A percentile compares a stretch with the other conserved stretches of the same genome.
These are phyloP conservation scores for Aspergillus homomorphus DNA, from an alignment of 495 filamentous ascomycete genomes.

Conservation along the genomic window DNA sequence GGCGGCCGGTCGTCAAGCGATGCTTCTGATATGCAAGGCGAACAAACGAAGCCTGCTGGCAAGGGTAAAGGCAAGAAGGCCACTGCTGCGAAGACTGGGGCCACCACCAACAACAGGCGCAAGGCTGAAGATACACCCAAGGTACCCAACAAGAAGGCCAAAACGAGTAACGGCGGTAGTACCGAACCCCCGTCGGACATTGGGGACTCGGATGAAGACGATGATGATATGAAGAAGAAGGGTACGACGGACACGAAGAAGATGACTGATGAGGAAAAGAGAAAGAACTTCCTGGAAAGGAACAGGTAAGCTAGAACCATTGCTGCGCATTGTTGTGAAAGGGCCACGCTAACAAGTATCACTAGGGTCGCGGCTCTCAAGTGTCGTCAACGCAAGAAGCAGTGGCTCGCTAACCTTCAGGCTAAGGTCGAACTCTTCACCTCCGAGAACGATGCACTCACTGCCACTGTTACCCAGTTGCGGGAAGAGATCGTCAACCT, in stretches of 20 bases:
- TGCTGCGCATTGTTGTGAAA: neutral
- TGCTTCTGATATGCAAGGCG: constrained; percentile 68
- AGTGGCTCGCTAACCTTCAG: constrained; percentile 96
- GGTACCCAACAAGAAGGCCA: constrained; percentile 68
- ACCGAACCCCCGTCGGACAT: constrained; percentile 53
- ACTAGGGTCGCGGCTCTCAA: constrained; percentile 92
- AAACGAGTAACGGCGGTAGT: constrained; percentile 53
- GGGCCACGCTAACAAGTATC: constrained; percentile 18
- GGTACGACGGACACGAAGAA: constrained; percentile 57
- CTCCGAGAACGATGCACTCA: constrained; percentile 85
- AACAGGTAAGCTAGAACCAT: constrained; percentile 69
- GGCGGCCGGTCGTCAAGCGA: constrained; percentile 60
- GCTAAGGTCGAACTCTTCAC: constrained; percentile 90
- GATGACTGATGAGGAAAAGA: constrained; percentile 99
- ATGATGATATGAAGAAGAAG: constrained; percentile 51
- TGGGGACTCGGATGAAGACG: constrained; percentile 55
- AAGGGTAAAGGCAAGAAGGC: constrained; percentile 71
- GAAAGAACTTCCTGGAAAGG: constrained; percentile 94
- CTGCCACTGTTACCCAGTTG: constrained; percentile 73
- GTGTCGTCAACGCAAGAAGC: constrained; percentile 97
- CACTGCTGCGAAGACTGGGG: constrained; percentile 40
- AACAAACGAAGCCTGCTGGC: constrained; percentile 59
- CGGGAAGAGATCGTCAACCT: constrained; percentile 94
- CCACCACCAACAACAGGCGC: constrained; percentile 58
- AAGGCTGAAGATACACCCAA: constrained; percentile 81